phyloP scores from a whole-genome alignment of 345 rosid genomes.

The Noccaea caerulescens region DNA sequence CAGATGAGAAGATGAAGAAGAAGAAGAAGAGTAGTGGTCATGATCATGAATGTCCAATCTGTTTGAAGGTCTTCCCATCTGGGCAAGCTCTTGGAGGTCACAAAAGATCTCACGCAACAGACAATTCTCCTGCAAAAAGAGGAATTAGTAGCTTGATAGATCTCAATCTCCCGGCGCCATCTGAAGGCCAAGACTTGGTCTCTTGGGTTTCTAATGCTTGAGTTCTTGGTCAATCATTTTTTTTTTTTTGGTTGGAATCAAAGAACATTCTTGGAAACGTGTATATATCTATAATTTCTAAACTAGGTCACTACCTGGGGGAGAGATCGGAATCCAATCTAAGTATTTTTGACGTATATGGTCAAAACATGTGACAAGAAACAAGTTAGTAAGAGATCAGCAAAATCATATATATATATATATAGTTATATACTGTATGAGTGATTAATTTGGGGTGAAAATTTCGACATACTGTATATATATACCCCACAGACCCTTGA shows the following conservation, averaged over 20 bases:
- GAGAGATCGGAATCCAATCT: background rate
- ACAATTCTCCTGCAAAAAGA: slow-evolving; percentile 35
- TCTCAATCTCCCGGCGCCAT: slow-evolving; percentile 84
- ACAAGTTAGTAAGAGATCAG: no score
- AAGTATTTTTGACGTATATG: background rate
- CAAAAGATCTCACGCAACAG: slow-evolving; percentile 70
- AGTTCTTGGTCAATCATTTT: slow-evolving; percentile 7
- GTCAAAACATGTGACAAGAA: no score
- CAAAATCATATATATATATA: no score
- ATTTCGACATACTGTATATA: no score
- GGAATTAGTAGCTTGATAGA: slow-evolving; percentile 51
- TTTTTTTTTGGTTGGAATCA: background rate
- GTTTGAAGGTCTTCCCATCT: slow-evolving; percentile 70
- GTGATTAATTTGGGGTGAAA: no score
- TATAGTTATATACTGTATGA: no score
- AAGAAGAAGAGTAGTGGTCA: slow-evolving; percentile 51
- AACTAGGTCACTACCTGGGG: no score
- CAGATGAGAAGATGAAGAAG: slow-evolving; percentile 1
- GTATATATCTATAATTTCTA: background rate
- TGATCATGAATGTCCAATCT: slow-evolving; percentile 61
- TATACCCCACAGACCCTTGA: no score
- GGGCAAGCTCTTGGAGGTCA: slow-evolving; percentile 99
- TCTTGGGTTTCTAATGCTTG: slow-evolving; percentile 25
- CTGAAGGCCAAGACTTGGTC: slow-evolving; percentile 57
- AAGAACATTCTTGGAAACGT: background rate